A percentile compares a stretch with the other conserved stretches of the same genome.
These are phyloP conservation scores for Fusarium camptoceras DNA, from an alignment of 2,329 filamentous ascomycete genomes.

Conservation along the genomic window DNA sequence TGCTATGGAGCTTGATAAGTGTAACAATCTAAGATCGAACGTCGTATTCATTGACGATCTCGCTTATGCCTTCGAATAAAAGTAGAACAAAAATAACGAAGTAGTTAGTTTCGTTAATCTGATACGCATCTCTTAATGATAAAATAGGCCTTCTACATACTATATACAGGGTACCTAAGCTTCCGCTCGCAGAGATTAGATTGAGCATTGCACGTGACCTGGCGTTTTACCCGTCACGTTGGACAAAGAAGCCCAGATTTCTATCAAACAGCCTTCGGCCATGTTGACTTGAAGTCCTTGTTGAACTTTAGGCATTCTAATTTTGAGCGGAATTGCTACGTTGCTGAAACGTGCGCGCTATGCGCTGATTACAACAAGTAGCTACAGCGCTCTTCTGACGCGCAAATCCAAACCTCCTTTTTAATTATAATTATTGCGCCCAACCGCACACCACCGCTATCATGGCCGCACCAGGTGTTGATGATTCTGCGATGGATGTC, in stretches of 20 bases:
- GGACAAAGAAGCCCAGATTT: slow-evolving; percentile 15
- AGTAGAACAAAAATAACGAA: not conserved
- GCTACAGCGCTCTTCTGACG: slow-evolving; percentile 24
- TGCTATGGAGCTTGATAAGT: too few species aligned
- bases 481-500: slow-evolving; percentile 36
- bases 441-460: slow-evolving; percentile 1
- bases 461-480: slow-evolving; percentile 42
- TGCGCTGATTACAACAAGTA: slow-evolving; percentile 27
- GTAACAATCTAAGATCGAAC: rapidly evolving
- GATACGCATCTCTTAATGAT: not conserved
- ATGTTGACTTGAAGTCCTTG: slow-evolving; percentile 10
- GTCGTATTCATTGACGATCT: not conserved
- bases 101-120: not conserved
- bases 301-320: not conserved
- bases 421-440: slow-evolving; percentile 10
- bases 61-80: not conserved
- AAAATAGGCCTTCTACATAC: too few species aligned
- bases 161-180: slow-evolving; percentile 31
- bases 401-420: slow-evolving; percentile 23
- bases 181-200: not conserved
- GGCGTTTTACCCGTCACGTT: slow-evolving; percentile 44
- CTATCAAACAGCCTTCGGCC: not conserved
- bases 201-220: slow-evolving; percentile 40
- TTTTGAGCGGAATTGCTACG: not conserved
- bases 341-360: slow-evolving; percentile 19